Conservation (phyloP, 768 basidiomycete species). For the Psilocybe azurescens region DNA sequence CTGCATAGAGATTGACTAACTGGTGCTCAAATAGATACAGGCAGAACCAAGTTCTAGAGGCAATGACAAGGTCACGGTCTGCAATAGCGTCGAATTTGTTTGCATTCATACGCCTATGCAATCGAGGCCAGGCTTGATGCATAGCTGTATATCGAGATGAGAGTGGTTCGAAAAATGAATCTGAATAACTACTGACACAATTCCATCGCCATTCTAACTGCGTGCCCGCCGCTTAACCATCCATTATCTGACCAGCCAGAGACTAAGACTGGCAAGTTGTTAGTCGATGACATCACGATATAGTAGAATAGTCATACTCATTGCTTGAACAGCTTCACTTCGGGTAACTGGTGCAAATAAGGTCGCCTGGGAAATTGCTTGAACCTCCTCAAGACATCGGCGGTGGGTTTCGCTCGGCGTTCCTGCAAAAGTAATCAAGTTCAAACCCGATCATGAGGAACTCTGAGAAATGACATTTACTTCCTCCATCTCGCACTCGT, state of each 20-base stretch:
- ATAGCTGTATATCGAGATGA: slow-evolving; percentile 55
- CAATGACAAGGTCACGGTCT: slow-evolving; percentile 82
- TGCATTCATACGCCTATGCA: slow-evolving; percentile 78
- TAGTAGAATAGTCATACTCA: slow-evolving; percentile 65
- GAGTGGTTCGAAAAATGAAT: not conserved
- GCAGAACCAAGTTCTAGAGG: slow-evolving; percentile 91
- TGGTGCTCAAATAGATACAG: slow-evolving; percentile 94
- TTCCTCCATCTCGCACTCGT: slow-evolving; percentile 88
- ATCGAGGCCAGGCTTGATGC: slow-evolving; percentile 90
- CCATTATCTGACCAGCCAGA: slow-evolving; percentile 96
- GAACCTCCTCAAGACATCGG: slow-evolving; percentile 83
- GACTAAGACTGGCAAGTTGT: slow-evolving; percentile 66
- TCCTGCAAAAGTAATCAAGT: slow-evolving; percentile 44
- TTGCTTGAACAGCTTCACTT: slow-evolving; percentile 90
- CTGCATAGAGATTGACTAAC: slow-evolving; percentile 50
- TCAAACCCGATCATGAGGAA: not conserved
- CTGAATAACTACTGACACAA: slow-evolving; percentile 59
- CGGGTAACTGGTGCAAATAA: slow-evolving; percentile 87
- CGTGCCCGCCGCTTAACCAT: slow-evolving; percentile 95
- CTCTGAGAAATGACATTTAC: slow-evolving; percentile 41
- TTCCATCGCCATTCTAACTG: slow-evolving; percentile 97
- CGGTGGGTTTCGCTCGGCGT: slow-evolving; percentile 75
- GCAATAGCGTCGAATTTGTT: slow-evolving; percentile 60
- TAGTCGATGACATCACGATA: slow-evolving; percentile 1
- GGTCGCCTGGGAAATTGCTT: slow-evolving; percentile 82